Conservation (phyloP, 345 rosid genomes). For the Theobroma cacao region DNA sequence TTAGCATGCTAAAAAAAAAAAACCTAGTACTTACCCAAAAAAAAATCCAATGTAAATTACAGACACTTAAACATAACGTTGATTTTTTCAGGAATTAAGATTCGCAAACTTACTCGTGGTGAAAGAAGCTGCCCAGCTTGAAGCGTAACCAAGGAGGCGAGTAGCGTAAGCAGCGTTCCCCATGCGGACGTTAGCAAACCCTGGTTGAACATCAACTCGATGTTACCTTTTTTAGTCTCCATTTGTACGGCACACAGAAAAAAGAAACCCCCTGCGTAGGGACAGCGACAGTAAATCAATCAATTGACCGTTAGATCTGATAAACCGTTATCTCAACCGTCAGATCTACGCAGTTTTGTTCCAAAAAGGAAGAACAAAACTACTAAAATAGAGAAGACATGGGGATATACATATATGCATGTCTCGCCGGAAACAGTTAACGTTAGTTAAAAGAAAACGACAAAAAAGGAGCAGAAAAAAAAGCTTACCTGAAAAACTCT, state of each 20-base stretch:
- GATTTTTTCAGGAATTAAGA: neutral
- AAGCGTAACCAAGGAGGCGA: neutral
- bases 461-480: too few relatives aligned
- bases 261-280: neutral
- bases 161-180: neutral
- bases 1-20: neutral
- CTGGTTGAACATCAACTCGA: conserved; percentile 8
- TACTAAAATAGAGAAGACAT: neutral
- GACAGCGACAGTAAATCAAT: neutral
- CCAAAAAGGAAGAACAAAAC: neutral
- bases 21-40: neutral
- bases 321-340: neutral
- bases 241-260: neutral
- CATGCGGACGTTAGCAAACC: neutral
- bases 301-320: neutral
- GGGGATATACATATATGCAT: too few relatives aligned
- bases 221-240: neutral
- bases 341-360: neutral
- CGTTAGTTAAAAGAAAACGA: conserved; percentile 7
- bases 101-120: neutral
- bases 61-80: neutral
- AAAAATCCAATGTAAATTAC: too few relatives aligned
- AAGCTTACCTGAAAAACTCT: neutral
- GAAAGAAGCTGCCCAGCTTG: neutral
- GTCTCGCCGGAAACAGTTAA: neutral